phyloP scores from a whole-genome alignment of 768 basidiomycete species.

The Podaxis sp. region DNA sequence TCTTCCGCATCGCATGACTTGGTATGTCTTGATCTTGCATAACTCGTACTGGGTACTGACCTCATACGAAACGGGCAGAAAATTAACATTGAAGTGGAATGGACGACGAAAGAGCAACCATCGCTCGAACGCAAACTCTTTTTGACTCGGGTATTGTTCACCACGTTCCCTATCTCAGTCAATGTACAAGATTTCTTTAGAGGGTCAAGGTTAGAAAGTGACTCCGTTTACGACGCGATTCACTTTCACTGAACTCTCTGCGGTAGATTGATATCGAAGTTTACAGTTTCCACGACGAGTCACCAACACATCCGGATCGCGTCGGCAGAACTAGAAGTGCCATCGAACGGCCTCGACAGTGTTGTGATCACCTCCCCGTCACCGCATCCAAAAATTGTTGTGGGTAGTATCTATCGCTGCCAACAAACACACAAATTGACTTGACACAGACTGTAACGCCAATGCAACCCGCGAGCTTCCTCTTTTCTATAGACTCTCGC shows the following conservation, averaged over 20 bases:
- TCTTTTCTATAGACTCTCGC: conserved; percentile 73
- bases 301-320: conserved; percentile 76
- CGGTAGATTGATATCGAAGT: conserved; percentile 80
- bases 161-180: conserved; percentile 80
- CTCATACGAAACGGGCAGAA: conserved; percentile 38
- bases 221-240: not conserved
- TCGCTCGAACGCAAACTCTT: conserved; percentile 48
- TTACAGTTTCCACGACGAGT: conserved; percentile 80
- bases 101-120: conserved; percentile 54
- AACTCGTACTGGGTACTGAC: not conserved
- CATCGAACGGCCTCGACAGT: conserved; percentile 37
- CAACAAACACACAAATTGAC: not conserved
- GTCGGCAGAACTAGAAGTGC: conserved; percentile 49
- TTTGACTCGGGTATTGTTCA: conserved; percentile 52
- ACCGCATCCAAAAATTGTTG: conserved; percentile 42
- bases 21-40: conserved; percentile 34
- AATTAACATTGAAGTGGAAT: conserved; percentile 65
- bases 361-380: conserved; percentile 49
- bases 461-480: conserved; percentile 66
- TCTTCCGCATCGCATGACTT: conserved; percentile 55
- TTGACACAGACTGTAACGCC: conserved; percentile 67
- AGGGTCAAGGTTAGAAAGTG: conserved; percentile 56
- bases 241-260: not conserved
- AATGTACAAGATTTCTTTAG: conserved; percentile 98
- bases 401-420: conserved; percentile 24